Conservation (phyloP, 331 rosid genomes). For the Pyracantha coccinea region DNA sequence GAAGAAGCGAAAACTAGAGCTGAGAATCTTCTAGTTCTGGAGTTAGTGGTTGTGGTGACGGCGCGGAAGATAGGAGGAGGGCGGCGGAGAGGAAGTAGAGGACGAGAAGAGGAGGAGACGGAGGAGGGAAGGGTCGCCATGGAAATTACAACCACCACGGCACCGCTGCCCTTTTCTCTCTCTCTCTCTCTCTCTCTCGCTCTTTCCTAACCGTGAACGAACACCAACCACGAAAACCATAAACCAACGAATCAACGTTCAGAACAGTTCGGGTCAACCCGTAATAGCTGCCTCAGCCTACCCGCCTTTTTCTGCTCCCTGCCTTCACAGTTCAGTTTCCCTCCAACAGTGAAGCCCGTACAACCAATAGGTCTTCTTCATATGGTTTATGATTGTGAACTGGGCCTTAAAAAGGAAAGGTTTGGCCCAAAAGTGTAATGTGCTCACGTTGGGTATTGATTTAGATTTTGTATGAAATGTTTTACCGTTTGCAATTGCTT, state of each 20-base stretch:
- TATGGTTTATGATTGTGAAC: no score
- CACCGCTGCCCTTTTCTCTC: conserved; percentile 11
- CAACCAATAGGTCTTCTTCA: no score
- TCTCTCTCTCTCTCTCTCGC: conserved; percentile 3
- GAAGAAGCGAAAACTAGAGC: conserved; percentile 35
- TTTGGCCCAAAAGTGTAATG: no score
- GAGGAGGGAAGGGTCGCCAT: conserved; percentile 84
- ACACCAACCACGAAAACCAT: conserved; percentile 21
- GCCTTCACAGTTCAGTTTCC: no score
- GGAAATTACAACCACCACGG: conserved; percentile 24
- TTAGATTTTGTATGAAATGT: no score
- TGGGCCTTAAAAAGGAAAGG: no score
- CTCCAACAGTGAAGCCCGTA: no score
- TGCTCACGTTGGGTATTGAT: no score
- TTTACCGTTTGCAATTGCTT: no score
- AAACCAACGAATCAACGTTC: background rate
- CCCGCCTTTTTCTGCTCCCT: background rate
- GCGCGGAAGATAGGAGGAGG: conserved; percentile 15
- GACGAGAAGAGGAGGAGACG: conserved; percentile 30
- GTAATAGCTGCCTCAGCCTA: background rate
- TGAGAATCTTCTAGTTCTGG: conserved; percentile 24
- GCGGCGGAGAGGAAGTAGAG: conserved; percentile 29
- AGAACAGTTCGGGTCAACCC: conserved; percentile 3
- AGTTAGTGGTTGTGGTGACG: background rate
- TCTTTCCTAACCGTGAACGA: background rate